Base-by-base conservation (phyloP, 345 rosid genomes). In the Ricinus communis region DNA sequence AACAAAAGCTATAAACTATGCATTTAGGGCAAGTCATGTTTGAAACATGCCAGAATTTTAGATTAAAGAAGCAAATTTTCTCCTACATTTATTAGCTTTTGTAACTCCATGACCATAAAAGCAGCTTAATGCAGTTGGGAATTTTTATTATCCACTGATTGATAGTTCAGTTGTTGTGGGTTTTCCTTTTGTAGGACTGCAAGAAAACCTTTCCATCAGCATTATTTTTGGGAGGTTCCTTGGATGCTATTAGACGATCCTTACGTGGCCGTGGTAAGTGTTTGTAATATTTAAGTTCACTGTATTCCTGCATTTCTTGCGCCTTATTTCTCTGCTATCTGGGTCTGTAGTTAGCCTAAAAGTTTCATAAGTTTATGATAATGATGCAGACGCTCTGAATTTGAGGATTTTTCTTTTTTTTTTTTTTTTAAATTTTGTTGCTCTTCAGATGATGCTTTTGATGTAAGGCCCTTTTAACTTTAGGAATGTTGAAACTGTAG, bases 211-310 rank as follows among this genome's bases (percentile, higher is more conserved):
- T 95, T 81, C 98, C 97, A 2, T 72, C 85, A 0, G 88, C 99
- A 43, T 85, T 95, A 73, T 89, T 92, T 74, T 67, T 92, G 76
- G 97, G 97, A 41, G 98, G 98, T 69, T 89, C 98, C 62, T 69
- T 90, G 79, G 83, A 80, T 69, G 89, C 98, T 73, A 76, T 87
- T 41, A 80, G 84, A 81, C 77, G 87, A 22, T 78, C 79, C 70
- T 53, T 87, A 66, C 82, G 67, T 33, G 91, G 86, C 56, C 99
- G 87, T 22, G 99, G 97, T 95, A 82, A 82, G 92, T 71, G 13
- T 80, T 38, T 24, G n/a, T 30, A 46, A 36, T 19, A 2, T 52
- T 56, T 69, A 28, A 71, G 16, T 67, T 0, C 54, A 47, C 24
- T 27, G 13, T 10, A 13, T 18, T 45, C 5, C n/a, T 13, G 21